Base-by-base conservation (phyloP, 345 rosid genomes). In the Mangifera indica region DNA sequence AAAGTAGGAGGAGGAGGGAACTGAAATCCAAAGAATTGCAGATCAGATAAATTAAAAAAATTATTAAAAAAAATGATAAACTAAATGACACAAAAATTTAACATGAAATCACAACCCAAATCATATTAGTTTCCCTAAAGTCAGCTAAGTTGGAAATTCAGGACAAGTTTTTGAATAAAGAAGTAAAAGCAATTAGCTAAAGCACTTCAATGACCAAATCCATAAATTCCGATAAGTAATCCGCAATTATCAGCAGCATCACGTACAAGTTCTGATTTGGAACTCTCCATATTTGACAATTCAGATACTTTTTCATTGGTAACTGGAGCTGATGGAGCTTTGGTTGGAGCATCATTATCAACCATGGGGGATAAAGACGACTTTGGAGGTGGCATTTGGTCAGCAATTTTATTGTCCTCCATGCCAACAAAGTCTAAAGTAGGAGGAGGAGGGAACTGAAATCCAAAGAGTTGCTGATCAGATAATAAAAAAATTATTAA, bases 401-500 rank as follows among this genome's bases (percentile, higher is more conserved):
- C 83, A 72, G 65, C 25, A 51, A 72, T 22, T 74, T 78, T 77
- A 46, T 67, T 81, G 70, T 80, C 84, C 79, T 85, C 91, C 91
- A 90, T 88, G 71, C n/a, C 46, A 49, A 71, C 25, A 66, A 80
- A 78, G 34, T 12, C 58, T 29, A 15, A 59, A 76, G 65, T 65
- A 60, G 64, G 7, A 34, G 14, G 45, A 10, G 51, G n/a, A 71
- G 69, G 32, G 37, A 67, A 64, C 85, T 76, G 78, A 77, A 81
- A 75, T 34, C 25, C 70, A 62, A 58, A 44, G n/a, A 59, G 53
- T 25, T 51, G 75, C 5, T 55, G 42, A 10, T 63, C n/a, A 51
- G 18, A 44, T 29, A 26, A 44, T 10, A 57, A 32, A 4, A 13
- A 18, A 49, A 49, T 29, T 29, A 29, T 1, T 42, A 46, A 55